phyloP scores from a whole-genome alignment of 2,329 filamentous ascomycete genomes.

The Monascus ruber region DNA sequence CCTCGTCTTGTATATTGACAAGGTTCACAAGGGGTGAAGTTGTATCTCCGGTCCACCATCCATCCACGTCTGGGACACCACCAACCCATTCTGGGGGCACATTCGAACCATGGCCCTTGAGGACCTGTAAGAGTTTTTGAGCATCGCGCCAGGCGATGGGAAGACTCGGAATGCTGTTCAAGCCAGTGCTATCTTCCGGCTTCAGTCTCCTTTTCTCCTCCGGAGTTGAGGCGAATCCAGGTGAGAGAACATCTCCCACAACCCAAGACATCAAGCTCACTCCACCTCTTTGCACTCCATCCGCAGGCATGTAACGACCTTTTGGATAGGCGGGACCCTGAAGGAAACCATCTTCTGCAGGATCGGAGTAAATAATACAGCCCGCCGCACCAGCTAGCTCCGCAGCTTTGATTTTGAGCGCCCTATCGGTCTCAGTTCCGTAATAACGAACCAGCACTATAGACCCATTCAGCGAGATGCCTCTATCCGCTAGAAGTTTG shows the following conservation, averaged over 20 bases:
- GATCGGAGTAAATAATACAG: conserved; percentile 88
- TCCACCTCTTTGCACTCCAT: conserved; percentile 70
- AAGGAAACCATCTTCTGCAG: conserved; percentile 68
- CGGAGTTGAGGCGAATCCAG: conserved; percentile 57
- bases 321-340: conserved; percentile 62
- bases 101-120: conserved; percentile 62
- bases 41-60: conserved; percentile 76
- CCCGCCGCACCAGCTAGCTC: conserved; percentile 76
- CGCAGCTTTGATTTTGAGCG: conserved; percentile 79
- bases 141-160: conserved; percentile 87
- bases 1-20: conserved; percentile 77
- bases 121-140: conserved; percentile 60
- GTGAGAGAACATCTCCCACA: conserved; percentile 82
- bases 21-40: conserved; percentile 68
- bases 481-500: conserved; percentile 55
- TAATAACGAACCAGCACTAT: conserved; percentile 77
- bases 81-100: conserved; percentile 64
- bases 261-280: conserved; percentile 76
- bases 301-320: conserved; percentile 67
- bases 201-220: conserved; percentile 49
- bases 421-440: conserved; percentile 60
- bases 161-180: conserved; percentile 77
- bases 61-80: conserved; percentile 59
- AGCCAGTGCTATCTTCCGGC: conserved; percentile 57
- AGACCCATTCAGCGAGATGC: conserved; percentile 62